Evolutionary conservation across 2,329 filamentous ascomycete species (phyloP).

Genomic region (Bipolaris gigantea): DNA sequence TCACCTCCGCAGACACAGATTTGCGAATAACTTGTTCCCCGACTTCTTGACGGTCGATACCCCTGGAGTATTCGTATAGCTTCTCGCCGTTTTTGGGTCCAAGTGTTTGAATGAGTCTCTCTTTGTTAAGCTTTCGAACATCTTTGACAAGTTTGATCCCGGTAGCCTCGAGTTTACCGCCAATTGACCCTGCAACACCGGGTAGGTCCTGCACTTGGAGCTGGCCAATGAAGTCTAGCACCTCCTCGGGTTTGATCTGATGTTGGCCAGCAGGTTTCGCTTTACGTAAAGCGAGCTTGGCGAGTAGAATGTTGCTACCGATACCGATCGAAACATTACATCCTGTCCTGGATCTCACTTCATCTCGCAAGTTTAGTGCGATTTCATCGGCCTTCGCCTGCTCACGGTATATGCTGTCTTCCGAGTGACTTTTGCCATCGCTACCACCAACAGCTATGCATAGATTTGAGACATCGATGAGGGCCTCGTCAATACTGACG

Average conservation of each 20-base stretch:
- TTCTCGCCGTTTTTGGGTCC: conserved; percentile 93
- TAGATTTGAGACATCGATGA: conserved; percentile 77
- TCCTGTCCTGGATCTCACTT: conserved; percentile 72
- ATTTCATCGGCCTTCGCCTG: conserved; percentile 77
- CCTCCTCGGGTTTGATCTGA: conserved; percentile 79
- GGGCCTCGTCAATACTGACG: conserved; percentile 93
- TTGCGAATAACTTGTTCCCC: conserved; percentile 85
- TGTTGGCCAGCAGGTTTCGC: conserved; percentile 94
- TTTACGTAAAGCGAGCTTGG: conserved; percentile 85
- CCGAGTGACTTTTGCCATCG: conserved; percentile 64
- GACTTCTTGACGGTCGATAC: conserved; percentile 83
- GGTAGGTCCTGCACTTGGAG: conserved; percentile 81
- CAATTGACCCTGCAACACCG: conserved; percentile 88
- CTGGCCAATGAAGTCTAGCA: conserved; percentile 74
- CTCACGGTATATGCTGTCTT: conserved; percentile 74
- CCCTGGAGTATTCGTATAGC: conserved; percentile 85
- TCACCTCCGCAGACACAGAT: conserved; percentile 95
- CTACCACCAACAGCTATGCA: conserved; percentile 68
- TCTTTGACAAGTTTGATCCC: conserved; percentile 82
- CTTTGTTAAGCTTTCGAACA: conserved; percentile 73
- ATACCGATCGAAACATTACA: conserved; percentile 93
- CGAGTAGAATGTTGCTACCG: conserved; percentile 84
- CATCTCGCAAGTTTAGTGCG: conserved; percentile 65
- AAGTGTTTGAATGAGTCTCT: conserved; percentile 70
- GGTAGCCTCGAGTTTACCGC: conserved; percentile 83